Conservation (phyloP, 169 alveolate species). For the Eimeria praecox region DNA sequence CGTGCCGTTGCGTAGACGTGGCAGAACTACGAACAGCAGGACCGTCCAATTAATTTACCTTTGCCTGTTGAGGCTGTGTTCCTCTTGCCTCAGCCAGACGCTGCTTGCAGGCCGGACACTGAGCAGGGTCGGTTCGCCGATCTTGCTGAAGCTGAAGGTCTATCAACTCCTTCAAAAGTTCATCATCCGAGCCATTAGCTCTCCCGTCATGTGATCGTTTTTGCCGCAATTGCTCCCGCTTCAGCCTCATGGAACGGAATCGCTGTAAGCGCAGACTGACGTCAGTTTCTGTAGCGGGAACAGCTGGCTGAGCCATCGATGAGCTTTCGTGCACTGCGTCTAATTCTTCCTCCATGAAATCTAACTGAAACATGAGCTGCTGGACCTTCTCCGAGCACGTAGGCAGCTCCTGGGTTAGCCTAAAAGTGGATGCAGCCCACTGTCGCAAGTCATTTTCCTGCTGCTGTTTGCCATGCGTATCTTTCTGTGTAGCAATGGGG, state of each 20-base stretch:
- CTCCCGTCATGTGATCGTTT: constrained; percentile 30
- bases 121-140: constrained; percentile 52
- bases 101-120: constrained; percentile 55
- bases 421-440: constrained; percentile 58
- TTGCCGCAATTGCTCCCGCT: constrained; percentile 36
- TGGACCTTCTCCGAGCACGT: constrained; percentile 73
- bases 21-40: not conserved
- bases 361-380: constrained; percentile 70
- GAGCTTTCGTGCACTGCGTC: constrained; percentile 49
- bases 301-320: not conserved
- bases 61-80: constrained; percentile 65
- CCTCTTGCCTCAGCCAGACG: constrained; percentile 69
- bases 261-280: constrained; percentile 31
- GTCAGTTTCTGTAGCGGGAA: not conserved
- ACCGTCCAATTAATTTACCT: constrained; percentile 3
- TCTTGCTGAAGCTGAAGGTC: constrained; percentile 72
- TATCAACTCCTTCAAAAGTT: constrained; percentile 61
- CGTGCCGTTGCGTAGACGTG: not conserved
- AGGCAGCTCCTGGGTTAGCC: constrained; percentile 62
- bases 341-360: constrained; percentile 52
- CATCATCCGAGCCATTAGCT: constrained; percentile 68
- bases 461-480: not conserved
- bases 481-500: not conserved
- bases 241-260: constrained; percentile 42
- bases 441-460: constrained; percentile 39